A percentile compares a stretch with the other conserved stretches of the same genome.
phyloP scores from a whole-genome alignment of 176 grass and related monocot species.

The Oryza coarctata region DNA sequence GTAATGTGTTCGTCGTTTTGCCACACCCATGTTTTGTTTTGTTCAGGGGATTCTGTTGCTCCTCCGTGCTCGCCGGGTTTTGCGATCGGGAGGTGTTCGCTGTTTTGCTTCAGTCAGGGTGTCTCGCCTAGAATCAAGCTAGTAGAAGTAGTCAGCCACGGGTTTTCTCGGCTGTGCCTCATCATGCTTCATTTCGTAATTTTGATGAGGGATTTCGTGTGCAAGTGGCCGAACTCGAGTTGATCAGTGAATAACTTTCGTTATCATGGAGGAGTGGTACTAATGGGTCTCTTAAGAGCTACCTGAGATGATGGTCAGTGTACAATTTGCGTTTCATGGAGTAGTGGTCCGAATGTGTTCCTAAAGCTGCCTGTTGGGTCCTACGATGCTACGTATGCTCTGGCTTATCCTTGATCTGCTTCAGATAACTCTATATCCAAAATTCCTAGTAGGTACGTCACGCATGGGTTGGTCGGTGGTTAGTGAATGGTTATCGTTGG shows the following conservation, averaged over 20 bases:
- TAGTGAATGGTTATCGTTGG: not conserved
- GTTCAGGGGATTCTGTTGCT: not conserved
- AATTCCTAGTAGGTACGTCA: not conserved
- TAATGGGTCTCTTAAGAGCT: not conserved
- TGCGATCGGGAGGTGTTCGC: slow-evolving; percentile 5
- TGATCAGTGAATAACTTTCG: not conserved
- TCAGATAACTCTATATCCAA: not conserved
- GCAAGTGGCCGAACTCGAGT: not conserved
- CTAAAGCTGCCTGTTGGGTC: not conserved
- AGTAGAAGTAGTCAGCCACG: not conserved
- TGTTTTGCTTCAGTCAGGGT: slow-evolving; percentile 13
- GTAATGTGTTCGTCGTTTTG: slow-evolving; percentile 31
- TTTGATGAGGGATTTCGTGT: not conserved
- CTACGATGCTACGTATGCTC: not conserved
- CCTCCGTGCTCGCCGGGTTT: not conserved
- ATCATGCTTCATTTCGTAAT: not conserved
- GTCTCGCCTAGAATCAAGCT: not conserved
- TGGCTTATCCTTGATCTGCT: not conserved
- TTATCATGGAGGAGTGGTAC: not conserved
- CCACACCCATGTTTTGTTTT: not conserved
- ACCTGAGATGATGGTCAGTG: not conserved
- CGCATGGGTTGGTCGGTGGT: not conserved
- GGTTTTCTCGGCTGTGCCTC: not conserved
- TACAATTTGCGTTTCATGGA: not conserved
- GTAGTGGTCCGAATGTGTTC: not conserved